These are phyloP conservation scores for Mycena latifolia DNA, from an alignment of 768 basidiomycete species.

Conservation along the genomic window DNA sequence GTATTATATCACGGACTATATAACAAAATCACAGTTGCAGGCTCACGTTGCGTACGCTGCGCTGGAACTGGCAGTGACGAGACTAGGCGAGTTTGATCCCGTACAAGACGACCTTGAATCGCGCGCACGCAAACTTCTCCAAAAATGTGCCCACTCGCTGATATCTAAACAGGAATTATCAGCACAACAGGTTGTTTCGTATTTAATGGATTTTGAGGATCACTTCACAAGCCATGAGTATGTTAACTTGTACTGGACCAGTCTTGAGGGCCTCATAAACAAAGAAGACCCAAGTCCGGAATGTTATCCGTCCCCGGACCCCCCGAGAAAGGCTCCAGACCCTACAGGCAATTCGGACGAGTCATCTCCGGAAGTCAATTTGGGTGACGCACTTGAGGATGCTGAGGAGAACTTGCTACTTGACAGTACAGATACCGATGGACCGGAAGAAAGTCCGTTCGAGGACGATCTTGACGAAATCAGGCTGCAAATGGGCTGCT, in stretches of 20 bases:
- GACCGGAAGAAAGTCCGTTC: too few species aligned
- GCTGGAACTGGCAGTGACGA: background rate
- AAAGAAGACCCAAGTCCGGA: background rate
- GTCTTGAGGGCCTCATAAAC: background rate
- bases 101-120: background rate
- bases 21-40: constrained; percentile 5
- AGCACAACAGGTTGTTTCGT: background rate
- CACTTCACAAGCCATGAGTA: background rate
- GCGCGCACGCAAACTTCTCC: background rate
- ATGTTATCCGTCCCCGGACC: background rate
- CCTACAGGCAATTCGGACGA: background rate
- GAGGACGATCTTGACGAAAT: background rate
- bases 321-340: background rate
- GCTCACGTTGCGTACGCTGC: constrained; percentile 1
- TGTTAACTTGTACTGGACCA: background rate
- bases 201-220: background rate
- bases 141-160: background rate
- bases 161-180: background rate
- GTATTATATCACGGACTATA: constrained; percentile 4
- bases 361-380: background rate
- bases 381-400: too few species aligned
- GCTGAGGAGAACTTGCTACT: background rate
- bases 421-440: too few species aligned
- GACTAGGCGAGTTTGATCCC: background rate
- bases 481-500: background rate